phyloP scores from a whole-genome alignment of 2,329 filamentous ascomycete species.

The Talaromyces pinophilus region DNA sequence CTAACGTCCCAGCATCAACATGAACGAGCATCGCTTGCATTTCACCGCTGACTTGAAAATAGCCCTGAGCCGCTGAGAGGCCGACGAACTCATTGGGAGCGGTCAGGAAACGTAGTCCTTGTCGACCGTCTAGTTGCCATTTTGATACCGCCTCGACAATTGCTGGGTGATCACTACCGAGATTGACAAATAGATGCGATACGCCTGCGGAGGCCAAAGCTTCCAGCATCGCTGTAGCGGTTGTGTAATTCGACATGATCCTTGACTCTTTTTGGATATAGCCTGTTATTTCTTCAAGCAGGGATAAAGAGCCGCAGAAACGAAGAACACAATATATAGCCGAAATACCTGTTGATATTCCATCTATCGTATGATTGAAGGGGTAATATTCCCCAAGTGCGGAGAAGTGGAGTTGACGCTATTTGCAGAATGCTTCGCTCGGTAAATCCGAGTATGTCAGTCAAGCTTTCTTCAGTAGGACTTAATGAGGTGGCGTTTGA shows the following conservation, averaged over 20 bases:
- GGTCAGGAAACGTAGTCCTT: not conserved
- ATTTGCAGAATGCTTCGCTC: not conserved
- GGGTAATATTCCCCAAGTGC: not conserved
- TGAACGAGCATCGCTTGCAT: not conserved
- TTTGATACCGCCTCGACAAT: slow-evolving; percentile 9
- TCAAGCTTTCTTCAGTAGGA: not conserved
- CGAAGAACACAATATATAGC: not conserved
- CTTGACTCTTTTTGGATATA: not conserved
- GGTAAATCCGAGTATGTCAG: not conserved
- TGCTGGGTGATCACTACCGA: slow-evolving; percentile 2
- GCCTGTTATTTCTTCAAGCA: not conserved
- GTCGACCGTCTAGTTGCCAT: slow-evolving; percentile 2
- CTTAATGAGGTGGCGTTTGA: not conserved
- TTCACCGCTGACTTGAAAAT: not conserved
- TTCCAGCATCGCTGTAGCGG: slow-evolving; percentile 6
- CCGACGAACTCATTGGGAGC: not conserved
- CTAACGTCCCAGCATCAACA: not conserved
- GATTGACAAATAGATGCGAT: slow-evolving; percentile 6
- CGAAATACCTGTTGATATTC: not conserved
- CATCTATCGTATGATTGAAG: not conserved
- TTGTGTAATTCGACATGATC: slow-evolving; percentile 1
- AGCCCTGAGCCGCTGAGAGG: not conserved
- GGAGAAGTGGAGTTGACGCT: not conserved
- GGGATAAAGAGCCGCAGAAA: not conserved
- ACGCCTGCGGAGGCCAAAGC: slow-evolving; percentile 7